These are phyloP conservation scores for Schizophyllum amplum DNA, from an alignment of 1,284 basidiomycete species.

Conservation along the genomic window DNA sequence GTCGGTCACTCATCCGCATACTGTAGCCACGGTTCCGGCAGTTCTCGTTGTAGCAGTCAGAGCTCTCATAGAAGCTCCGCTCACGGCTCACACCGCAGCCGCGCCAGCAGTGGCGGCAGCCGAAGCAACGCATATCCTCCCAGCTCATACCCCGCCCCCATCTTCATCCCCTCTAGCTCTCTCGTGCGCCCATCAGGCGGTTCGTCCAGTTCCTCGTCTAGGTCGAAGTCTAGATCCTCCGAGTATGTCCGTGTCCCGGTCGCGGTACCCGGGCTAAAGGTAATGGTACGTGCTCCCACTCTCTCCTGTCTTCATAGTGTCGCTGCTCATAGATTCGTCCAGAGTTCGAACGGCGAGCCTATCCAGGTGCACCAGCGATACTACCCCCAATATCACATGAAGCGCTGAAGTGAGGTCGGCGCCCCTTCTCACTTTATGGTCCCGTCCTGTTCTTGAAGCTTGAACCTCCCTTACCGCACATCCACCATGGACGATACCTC, in stretches of 20 bases:
- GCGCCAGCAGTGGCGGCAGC: neutral
- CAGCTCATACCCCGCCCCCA: neutral
- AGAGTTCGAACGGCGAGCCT: neutral
- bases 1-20: neutral
- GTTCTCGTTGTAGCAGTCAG: neutral
- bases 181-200: neutral
- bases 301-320: neutral
- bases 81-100: neutral
- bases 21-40: neutral
- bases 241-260: neutral
- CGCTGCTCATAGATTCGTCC: neutral
- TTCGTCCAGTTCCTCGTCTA: neutral
- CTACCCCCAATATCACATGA: neutral
- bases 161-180: neutral
- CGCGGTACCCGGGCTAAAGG: neutral
- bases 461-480: too few species aligned
- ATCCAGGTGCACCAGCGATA: neutral
- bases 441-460: too few species aligned
- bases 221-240: neutral
- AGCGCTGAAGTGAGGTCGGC: neutral
- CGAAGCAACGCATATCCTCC: neutral
- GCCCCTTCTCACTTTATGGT: too few species aligned
- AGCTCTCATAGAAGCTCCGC: neutral
- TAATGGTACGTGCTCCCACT: neutral
- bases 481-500: too few species aligned